Evolutionary conservation across 2,329 filamentous ascomycete species (phyloP).

Genomic region (Phyllosticta citribraziliensis): DNA sequence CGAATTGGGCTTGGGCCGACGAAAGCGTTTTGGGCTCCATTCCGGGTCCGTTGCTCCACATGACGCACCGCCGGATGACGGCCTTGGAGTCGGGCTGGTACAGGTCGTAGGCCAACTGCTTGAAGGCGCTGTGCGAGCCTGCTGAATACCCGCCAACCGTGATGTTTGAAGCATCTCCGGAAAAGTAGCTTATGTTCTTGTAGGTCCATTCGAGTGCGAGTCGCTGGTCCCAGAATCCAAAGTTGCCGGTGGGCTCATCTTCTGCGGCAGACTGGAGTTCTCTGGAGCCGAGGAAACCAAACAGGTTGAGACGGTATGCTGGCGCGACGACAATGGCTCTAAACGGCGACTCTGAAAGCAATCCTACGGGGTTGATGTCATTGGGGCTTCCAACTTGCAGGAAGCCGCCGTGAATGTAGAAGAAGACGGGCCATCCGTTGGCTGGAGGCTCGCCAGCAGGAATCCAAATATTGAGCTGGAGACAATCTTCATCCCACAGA

Average conservation of each 20-base stretch:
- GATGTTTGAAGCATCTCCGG: conserved; percentile 41
- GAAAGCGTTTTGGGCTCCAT: conserved; percentile 41
- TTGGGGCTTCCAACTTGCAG: conserved; percentile 48
- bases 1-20: conserved; percentile 43
- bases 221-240: conserved; percentile 50
- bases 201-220: conserved; percentile 47
- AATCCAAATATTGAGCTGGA: conserved; percentile 48
- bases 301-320: conserved; percentile 46
- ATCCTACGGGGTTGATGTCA: conserved; percentile 32
- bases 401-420: conserved; percentile 50
- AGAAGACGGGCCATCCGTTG: conserved; percentile 46
- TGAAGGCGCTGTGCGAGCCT: conserved; percentile 46
- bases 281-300: conserved; percentile 45
- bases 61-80: conserved; percentile 42
- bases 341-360: conserved; percentile 41
- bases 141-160: conserved; percentile 49
- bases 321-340: conserved; percentile 45
- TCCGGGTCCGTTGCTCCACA: conserved; percentile 45
- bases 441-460: conserved; percentile 37
- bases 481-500: conserved; percentile 43
- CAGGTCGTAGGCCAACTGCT: conserved; percentile 49
- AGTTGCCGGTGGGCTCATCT: conserved; percentile 36
- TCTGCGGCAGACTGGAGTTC: conserved; percentile 34
- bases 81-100: conserved; percentile 36
- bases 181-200: conserved; percentile 42